phyloP scores from a whole-genome alignment of 768 basidiomycete species.

The Holtermannia corniformis region DNA sequence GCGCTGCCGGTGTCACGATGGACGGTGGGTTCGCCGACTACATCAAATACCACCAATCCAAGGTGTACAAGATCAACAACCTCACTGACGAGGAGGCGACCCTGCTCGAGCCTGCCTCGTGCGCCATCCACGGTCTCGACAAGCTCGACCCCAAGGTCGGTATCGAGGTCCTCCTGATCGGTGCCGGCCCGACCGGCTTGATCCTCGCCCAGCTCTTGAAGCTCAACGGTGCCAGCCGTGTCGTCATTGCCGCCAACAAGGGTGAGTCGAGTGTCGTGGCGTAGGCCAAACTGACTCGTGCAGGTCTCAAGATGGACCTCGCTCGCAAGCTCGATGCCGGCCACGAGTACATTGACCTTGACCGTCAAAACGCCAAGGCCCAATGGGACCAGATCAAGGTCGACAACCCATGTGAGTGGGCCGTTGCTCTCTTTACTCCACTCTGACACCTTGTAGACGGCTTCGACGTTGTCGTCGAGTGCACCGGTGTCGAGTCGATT shows the following conservation, averaged over 20 bases:
- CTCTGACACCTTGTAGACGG: slow-evolving; percentile 48
- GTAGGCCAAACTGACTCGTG: neutral
- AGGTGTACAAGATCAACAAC: slow-evolving; percentile 79
- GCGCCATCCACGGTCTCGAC: slow-evolving; percentile 85
- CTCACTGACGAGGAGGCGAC: slow-evolving; percentile 79
- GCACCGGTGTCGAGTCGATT: slow-evolving; percentile 72
- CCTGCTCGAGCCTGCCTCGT: slow-evolving; percentile 79
- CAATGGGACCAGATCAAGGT: slow-evolving; percentile 75
- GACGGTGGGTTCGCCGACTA: slow-evolving; percentile 88
- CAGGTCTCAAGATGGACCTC: slow-evolving; percentile 67
- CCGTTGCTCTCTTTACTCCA: neutral
- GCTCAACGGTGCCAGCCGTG: slow-evolving; percentile 67
- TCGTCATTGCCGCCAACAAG: slow-evolving; percentile 75
- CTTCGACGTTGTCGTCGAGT: slow-evolving; percentile 76
- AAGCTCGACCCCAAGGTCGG: slow-evolving; percentile 75
- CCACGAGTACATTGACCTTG: slow-evolving; percentile 79
- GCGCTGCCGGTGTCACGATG: slow-evolving; percentile 65
- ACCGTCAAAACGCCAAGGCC: slow-evolving; percentile 58
- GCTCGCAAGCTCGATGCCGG: slow-evolving; percentile 67
- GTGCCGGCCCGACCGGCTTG: slow-evolving; percentile 87
- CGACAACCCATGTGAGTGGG: slow-evolving; percentile 54
- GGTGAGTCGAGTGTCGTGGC: slow-evolving; percentile 43
- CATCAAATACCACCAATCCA: slow-evolving; percentile 63
- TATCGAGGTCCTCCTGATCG: slow-evolving; percentile 70
- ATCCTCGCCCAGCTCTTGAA: slow-evolving; percentile 81